Base-by-base conservation (phyloP, 495 filamentous ascomycete species). In the Penicillium turbatum region DNA sequence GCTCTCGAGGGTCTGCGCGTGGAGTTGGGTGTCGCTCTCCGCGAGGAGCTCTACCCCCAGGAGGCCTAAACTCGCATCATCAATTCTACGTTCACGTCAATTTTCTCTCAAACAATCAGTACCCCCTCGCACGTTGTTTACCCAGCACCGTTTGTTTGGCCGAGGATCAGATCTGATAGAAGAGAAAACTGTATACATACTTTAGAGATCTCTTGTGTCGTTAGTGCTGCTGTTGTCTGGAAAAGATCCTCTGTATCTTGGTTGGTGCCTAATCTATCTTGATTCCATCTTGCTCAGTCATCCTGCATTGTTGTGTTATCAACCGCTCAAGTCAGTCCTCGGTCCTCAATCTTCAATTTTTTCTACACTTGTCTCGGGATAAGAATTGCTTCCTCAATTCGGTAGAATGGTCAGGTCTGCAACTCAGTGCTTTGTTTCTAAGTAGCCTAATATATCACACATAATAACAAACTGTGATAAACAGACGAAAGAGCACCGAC, bases 21-120 rank as follows among this genome's bases (percentile, higher is more conserved):
- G 76, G 93, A 99, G 75, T 79, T 99, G 43, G 92, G 95, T 61
- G 84, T 99, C 61, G 76, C 80, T 55, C 81, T 97, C 59, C 92
- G 92, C 73, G 93, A 99, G 79, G 87, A 92, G 69, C 81, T 99
- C 63, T 99, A 93, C 75, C 95, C 93, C 52, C 83, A 91, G 68
- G 75, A 77, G 71, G 72, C 79, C 67, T 84, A 79, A 69, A 74
- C 56, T 60, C 48, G 54, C 59, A 52, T 56, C 48, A 27, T 31
- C 48, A 37, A 54, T 60, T 55, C 63, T 54, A 43, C 51, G 56
- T 60, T 61, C 53, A 48, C 55, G 54, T 59, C 61, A 64, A 58
- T 60, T 63, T 67, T 64, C 55, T 63, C 54, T 62, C 48, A 47
- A 53, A 53, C 51, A 46, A 46, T 38, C 40, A 55, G 51, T 51